Base-by-base conservation (phyloP, 495 filamentous ascomycete genomes). In the Podospora pseudopauciseta region DNA sequence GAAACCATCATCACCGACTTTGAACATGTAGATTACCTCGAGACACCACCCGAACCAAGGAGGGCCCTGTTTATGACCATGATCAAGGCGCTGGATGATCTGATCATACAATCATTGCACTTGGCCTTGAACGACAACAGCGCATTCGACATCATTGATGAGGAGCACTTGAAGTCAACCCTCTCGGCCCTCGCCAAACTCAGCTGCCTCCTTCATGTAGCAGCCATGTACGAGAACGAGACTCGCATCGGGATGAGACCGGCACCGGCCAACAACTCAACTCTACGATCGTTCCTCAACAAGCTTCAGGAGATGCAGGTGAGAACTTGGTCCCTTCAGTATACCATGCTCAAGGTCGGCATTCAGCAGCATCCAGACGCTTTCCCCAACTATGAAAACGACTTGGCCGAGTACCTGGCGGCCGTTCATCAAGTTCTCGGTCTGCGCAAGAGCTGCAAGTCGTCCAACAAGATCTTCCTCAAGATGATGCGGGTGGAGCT, bases 271-370 rank as follows among this genome's bases (percentile, higher is more conserved):
- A 78, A 57, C 56, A 70, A 73, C 2, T 65, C 77, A 7, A 75
- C 72, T 6, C 79, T 81, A 53, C 82, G 85, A 63, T 81, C 80
- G 15, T 89, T 92, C 68, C 84, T 88, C 60, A 87, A 86, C 27
- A 93, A 89, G 74, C 85, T 97, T 55, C 87, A 92, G 49, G 94
- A 97, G 67, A 91, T 96, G 86, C 90, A 97, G 70, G 89, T 98
- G 6, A 88, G 91, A 56, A 88, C 88, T 30, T 98, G 95, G 93
- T 89, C 90, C 11, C 78, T 97, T 34, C 86, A 91, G 65, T 89
- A 88, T 75, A 86, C 86, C 0, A 81, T 97, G 64, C 72, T 97
- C 18, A 90, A 90, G 69, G 90, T 94, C 72, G 90, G 86, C 18
- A 89, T 92, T 53, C 72, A 80, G 0, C 91, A 95, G 72, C 89